Percentiles rank a stretch among this genome's conserved stretches.
These are phyloP conservation scores for Trichoderma citrinoviride DNA, from an alignment of 2,329 filamentous ascomycete genomes.

Conservation along the genomic window DNA sequence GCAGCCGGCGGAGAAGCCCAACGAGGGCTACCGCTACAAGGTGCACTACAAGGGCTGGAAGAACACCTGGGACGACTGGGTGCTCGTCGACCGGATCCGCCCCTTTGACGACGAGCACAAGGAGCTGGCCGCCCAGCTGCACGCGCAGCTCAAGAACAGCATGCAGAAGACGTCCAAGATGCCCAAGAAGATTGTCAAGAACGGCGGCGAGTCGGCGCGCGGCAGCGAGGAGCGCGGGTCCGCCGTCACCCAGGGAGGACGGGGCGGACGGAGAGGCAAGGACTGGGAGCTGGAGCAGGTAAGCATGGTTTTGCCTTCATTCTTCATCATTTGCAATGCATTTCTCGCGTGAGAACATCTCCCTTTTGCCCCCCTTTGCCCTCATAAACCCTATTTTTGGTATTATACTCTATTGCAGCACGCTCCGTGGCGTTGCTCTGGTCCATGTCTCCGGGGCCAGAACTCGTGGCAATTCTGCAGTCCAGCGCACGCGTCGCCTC, in stretches of 20 bases:
- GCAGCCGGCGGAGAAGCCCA: conserved; percentile 65
- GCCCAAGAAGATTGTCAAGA: conserved; percentile 46
- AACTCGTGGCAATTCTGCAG: no score
- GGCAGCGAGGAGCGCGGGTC: conserved; percentile 76
- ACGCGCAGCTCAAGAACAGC: conserved; percentile 63
- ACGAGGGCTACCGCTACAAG: conserved; percentile 74
- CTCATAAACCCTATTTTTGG: no score
- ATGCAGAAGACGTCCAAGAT: conserved; percentile 54
- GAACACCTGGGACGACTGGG: conserved; percentile 99
- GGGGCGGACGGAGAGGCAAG: conserved; percentile 70
- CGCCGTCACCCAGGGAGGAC: conserved; percentile 56
- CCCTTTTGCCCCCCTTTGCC: no score
- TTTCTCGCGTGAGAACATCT: no score
- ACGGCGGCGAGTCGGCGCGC: conserved; percentile 52
- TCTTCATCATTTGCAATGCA: no score
- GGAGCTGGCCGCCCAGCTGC: conserved; percentile 74
- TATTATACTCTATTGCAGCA: no score
- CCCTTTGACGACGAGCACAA: conserved; percentile 95
- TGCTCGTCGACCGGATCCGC: conserved; percentile 85
- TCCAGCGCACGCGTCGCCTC: no score
- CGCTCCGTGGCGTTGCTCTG: no score
- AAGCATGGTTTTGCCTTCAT: conserved; percentile 34
- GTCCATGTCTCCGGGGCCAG: no score
- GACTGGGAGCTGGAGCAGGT: conserved; percentile 84
- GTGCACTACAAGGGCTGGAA: conserved; percentile 99